Base-by-base conservation (phyloP, 306 rosid genomes). In the Vigna hirtella region DNA sequence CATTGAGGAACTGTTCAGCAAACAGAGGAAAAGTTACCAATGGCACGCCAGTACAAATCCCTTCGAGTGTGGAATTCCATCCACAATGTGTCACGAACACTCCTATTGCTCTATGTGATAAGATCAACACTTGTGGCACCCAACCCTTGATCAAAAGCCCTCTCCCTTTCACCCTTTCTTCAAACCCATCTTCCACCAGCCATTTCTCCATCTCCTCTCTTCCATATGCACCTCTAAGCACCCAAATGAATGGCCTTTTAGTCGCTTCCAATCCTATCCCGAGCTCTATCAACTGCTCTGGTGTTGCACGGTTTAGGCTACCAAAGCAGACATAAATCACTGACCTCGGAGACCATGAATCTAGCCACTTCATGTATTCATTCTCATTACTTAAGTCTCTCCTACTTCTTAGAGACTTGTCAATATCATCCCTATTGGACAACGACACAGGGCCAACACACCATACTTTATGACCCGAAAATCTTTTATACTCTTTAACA, bases 321-420 rank as follows among this genome's bases (percentile, higher is more conserved):
- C 92, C 95, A 3, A 90, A 82, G 40, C 91, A 90, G 7, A 71
- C 91, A 62, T 86, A 90, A 18, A 90, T 30, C 20, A 86, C 91
- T 0, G 83, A 80, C 16, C 71, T 28, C 16, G 14, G 24, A n/a
- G 83, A 72, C 89, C 80, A 69, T 2, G 43, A 78, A 70, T 83
- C 86, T 24, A 87, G 91, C 92, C 92, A 88, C 28, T 83, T 57
- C 36, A 57, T 34, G 24, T 24, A 24, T 16, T 10, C n/a, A 0
- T 32, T 57, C 36, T 57, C 64, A 24, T 24, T 15, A 22, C 64
- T 24, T 57, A 15, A 57, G 64, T 57, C 24, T 57, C 64, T 57
- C 36, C 24, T 10, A 5, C 64, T 57, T 57, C 64, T 57, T 7
- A 57, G 4, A 57, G 36, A 32, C 64, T 57, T 57, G n/a, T 24